A percentile compares a stretch with the other conserved stretches of the same genome.
Evolutionary conservation across 768 basidiomycete genomes (phyloP).

Genomic region (Artomyces pyxidatus): DNA sequence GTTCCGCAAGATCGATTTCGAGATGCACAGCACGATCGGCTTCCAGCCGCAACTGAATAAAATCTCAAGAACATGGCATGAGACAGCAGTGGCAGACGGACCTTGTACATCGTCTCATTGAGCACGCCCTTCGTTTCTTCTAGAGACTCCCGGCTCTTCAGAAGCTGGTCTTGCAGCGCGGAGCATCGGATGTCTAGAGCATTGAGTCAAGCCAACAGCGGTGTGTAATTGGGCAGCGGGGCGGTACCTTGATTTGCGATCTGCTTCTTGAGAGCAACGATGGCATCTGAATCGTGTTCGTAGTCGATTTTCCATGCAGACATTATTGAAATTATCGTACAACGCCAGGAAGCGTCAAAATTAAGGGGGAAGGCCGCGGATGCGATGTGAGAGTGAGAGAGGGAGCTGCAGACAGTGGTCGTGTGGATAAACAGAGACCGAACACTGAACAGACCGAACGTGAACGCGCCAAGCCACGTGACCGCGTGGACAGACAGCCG

Average conservation of each 20-base stretch:
- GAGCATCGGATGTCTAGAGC: conserved; percentile 11
- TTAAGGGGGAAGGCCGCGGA: too few relatives aligned
- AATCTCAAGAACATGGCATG: background rate
- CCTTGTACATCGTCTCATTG: conserved; percentile 12
- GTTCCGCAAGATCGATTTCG: conserved; percentile 7
- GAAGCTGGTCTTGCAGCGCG: conserved; percentile 10
- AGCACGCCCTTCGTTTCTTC: conserved; percentile 13
- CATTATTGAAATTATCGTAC: background rate
- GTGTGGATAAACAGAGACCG: too few relatives aligned
- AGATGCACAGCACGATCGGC: conserved; percentile 12
- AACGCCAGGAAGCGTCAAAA: too few relatives aligned
- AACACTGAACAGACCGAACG: too few relatives aligned
- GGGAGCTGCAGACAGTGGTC: too few relatives aligned
- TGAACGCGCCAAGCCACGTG: too few relatives aligned
- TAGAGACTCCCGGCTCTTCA: conserved; percentile 5
- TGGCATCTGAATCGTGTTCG: conserved; percentile 15
- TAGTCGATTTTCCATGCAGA: conserved; percentile 13
- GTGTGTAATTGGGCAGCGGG: background rate
- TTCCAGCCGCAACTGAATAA: conserved; percentile 9
- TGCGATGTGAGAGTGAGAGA: too few relatives aligned
- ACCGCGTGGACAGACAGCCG: too few relatives aligned
- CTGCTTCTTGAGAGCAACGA: conserved; percentile 12
- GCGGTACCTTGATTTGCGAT: conserved; percentile 15
- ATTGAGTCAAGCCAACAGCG: background rate
- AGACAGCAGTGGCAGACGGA: background rate